Percentiles rank a stretch among this genome's conserved stretches.
phyloP scores from a whole-genome alignment of 169 alveolate species.

The Cryptosporidium baileyi region DNA sequence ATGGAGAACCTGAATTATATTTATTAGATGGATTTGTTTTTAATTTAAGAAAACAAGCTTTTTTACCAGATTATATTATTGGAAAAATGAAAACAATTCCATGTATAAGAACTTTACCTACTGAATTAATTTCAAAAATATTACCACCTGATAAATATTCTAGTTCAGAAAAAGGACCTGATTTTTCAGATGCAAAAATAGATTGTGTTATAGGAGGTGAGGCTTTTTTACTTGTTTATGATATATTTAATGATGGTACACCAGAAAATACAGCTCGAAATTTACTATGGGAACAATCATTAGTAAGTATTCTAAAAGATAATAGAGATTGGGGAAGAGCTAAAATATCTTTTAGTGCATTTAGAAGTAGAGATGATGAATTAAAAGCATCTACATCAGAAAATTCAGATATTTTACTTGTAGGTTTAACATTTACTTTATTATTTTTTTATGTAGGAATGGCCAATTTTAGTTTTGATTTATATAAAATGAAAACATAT shows the following conservation, averaged over 20 bases:
- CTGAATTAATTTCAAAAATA: constrained; percentile 70
- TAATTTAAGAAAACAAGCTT: constrained; percentile 75
- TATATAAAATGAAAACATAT: constrained; percentile 70
- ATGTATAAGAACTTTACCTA: constrained; percentile 75
- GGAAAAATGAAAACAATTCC: constrained; percentile 74
- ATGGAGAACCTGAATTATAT: constrained; percentile 74
- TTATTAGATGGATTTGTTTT: constrained; percentile 76
- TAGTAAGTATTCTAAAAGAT: constrained; percentile 74
- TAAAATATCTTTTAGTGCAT: constrained; percentile 74
- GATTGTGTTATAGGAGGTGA: constrained; percentile 73
- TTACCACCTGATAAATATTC: constrained; percentile 59
- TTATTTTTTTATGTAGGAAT: constrained; percentile 75
- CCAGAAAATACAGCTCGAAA: constrained; percentile 73
- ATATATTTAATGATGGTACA: constrained; percentile 72
- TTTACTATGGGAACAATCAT: constrained; percentile 76
- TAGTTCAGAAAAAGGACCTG: constrained; percentile 71
- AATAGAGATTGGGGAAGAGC: constrained; percentile 75
- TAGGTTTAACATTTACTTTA: constrained; percentile 76
- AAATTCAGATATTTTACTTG: constrained; percentile 75
- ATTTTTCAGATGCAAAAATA: constrained; percentile 73
- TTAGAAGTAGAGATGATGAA: constrained; percentile 78
- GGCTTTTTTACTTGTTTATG: constrained; percentile 76
- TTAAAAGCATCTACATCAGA: constrained; percentile 76
- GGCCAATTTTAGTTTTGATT: constrained; percentile 77
- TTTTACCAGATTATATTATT: constrained; percentile 76